These are phyloP conservation scores for Saccharomycopsis babjevae DNA, from an alignment of 805 yeast species.

Conservation along the genomic window DNA sequence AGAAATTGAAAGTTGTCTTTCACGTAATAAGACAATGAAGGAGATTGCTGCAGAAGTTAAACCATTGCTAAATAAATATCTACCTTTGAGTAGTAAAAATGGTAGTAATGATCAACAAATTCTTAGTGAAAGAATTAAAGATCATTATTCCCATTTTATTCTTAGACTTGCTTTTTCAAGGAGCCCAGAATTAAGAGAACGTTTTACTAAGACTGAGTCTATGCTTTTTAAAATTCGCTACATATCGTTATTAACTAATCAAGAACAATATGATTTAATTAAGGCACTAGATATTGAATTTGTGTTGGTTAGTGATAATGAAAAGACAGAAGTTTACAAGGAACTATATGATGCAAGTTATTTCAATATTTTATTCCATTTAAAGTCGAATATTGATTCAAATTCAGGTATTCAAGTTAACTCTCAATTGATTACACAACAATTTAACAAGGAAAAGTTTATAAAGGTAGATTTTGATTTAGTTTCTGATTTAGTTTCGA, in stretches of 20 bases:
- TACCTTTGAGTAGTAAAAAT: slow-evolving; percentile 46
- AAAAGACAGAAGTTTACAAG: slow-evolving; percentile 39
- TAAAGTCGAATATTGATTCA: slow-evolving; percentile 25
- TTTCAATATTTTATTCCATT: slow-evolving; percentile 29
- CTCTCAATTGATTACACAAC: slow-evolving; percentile 25
- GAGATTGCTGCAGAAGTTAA: slow-evolving; percentile 59
- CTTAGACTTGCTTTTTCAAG: slow-evolving; percentile 84
- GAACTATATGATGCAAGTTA: slow-evolving; percentile 49
- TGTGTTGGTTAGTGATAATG: slow-evolving; percentile 56
- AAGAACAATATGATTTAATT: slow-evolving; percentile 69
- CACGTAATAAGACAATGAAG: slow-evolving; percentile 50
- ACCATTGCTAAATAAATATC: slow-evolving; percentile 50
- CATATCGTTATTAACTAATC: slow-evolving; percentile 18
- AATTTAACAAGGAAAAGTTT: slow-evolving; percentile 50
- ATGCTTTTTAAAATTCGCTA: slow-evolving; percentile 66
- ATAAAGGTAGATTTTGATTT: slow-evolving; percentile 83
- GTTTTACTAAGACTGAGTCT: slow-evolving; percentile 72
- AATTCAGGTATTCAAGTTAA: slow-evolving; percentile 15
- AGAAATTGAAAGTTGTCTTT: slow-evolving; percentile 69
- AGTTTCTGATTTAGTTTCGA: slow-evolving; percentile 65
- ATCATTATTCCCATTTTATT: slow-evolving; percentile 86
- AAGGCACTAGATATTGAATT: slow-evolving; percentile 55
- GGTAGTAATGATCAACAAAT: slow-evolving; percentile 27
- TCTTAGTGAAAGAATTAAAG: slow-evolving; percentile 65
- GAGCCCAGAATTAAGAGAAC: slow-evolving; percentile 67